Evolutionary conservation across 176 grass and related monocot species (phyloP).

Genomic region (Oropetium thomaeum): DNA sequence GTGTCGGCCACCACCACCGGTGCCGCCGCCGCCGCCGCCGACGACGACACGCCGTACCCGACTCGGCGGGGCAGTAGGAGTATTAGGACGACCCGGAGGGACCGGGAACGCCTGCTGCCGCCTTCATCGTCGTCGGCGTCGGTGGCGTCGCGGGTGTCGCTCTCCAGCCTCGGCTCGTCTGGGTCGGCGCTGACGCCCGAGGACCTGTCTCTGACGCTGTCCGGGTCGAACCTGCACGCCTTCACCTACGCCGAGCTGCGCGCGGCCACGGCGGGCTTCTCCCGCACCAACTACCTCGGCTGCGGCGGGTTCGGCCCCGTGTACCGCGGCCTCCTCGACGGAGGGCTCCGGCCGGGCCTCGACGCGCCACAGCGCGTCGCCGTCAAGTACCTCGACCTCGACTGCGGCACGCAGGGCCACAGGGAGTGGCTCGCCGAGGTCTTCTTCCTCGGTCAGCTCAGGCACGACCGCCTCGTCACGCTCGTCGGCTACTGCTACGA

Average conservation of each 20-base stretch:
- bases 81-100: too few relatives aligned
- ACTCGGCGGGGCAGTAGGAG: background rate
- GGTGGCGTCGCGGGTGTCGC: constrained; percentile 48
- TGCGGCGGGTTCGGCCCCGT: constrained; percentile 80
- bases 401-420: constrained; percentile 69
- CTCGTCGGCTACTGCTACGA: constrained; percentile 83
- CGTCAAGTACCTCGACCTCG: constrained; percentile 81
- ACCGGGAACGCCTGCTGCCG: background rate
- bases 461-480: constrained; percentile 61
- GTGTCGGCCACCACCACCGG: too few relatives aligned
- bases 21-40: background rate
- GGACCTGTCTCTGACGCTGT: constrained; percentile 58
- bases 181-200: constrained; percentile 58
- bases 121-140: background rate
- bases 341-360: constrained; percentile 40
- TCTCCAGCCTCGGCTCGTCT: constrained; percentile 54
- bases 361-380: constrained; percentile 58
- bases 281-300: constrained; percentile 62
- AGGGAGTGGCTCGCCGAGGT: constrained; percentile 91
- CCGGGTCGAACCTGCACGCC: constrained; percentile 53
- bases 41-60: background rate
- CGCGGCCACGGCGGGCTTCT: constrained; percentile 52
- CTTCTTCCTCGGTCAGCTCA: constrained; percentile 73
- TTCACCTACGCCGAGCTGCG: constrained; percentile 70
- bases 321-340: constrained; percentile 50